Base-by-base conservation (phyloP, 169 alveolate genomes). In the Babesia divergens region DNA sequence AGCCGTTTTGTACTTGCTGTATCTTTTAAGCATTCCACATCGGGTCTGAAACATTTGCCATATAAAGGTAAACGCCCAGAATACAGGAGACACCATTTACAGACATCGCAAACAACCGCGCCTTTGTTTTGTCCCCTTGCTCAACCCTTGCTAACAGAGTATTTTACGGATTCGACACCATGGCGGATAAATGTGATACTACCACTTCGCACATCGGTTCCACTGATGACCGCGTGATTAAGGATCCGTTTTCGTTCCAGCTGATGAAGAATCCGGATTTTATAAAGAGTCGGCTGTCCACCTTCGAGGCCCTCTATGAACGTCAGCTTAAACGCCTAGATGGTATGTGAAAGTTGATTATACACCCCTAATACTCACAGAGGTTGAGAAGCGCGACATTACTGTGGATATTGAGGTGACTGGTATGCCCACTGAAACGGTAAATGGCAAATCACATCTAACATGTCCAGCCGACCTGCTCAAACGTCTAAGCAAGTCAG, bases 291-390 rank as follows among this genome's bases (percentile, higher is more conserved):
- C 81, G 98, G 43, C 84, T 85, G 34, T 77, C 87, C 26, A 47
- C 86, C 34, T 95, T 90, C 83, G 90, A 89, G 18, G 87, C 84
- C 34, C 64, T 94, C 28, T 90, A 86, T 53, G 87, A 82, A 53
- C 84, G 69, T n/a, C 95, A 94, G 80, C 82, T 80, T 51, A 92
- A 83, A 37, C 29, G 51, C 16, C 51, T 86, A 1, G 68, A 67
- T 6, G 82, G 87, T 79, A 66, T 24, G 5, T 11, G 6, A 18
- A 6, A 26, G 14, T 3, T 20, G 22, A n/a, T 20, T 8, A 20
- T n/a, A 0, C 18, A 13, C 16, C 44, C 59, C 38, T 20, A 38
- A 24, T 5, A 18, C 40, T 1, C 43, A 8, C 68, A 79, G 87
- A 60, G 40, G 0, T 40, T 1, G 87, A 66, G 50, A 66, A 55